These are phyloP conservation scores for Sclerotiophoma versabilis DNA, from an alignment of 2,329 filamentous ascomycete species.

Conservation along the genomic window DNA sequence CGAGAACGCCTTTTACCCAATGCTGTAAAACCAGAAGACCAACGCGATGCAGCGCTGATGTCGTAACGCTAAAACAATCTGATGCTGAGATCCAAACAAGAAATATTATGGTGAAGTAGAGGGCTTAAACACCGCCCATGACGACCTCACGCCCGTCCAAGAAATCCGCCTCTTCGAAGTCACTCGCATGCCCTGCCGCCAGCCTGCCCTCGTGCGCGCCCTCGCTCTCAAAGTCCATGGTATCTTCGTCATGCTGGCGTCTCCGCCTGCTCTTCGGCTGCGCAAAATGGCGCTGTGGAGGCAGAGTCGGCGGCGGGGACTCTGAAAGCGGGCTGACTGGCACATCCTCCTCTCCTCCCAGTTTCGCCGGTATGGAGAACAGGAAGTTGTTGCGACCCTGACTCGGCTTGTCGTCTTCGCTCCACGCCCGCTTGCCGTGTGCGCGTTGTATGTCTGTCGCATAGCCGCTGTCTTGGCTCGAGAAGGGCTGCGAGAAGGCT, in stretches of 20 bases:
- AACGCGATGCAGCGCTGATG: background rate
- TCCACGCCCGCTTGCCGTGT: slow-evolving; percentile 53
- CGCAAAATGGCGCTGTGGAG: slow-evolving; percentile 35
- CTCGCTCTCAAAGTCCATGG: slow-evolving; percentile 29
- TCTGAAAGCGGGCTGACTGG: slow-evolving; percentile 46
- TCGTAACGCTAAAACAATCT: slow-evolving; percentile 4
- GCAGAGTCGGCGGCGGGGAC: slow-evolving; percentile 30
- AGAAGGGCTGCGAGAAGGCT: slow-evolving; percentile 45
- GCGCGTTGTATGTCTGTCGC: slow-evolving; percentile 34
- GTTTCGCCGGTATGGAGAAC: slow-evolving; percentile 30
- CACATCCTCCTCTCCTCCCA: slow-evolving; percentile 40
- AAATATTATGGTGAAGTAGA: background rate
- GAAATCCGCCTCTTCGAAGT: slow-evolving; percentile 76
- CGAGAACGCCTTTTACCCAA: background rate
- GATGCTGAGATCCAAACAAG: background rate
- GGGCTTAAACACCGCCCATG: slow-evolving; percentile 43
- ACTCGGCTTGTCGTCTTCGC: slow-evolving; percentile 40
- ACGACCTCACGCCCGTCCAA: slow-evolving; percentile 44
- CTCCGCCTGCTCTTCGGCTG: slow-evolving; percentile 38
- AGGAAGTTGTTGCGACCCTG: slow-evolving; percentile 30
- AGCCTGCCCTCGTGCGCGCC: slow-evolving; percentile 45
- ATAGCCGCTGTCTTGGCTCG: slow-evolving; percentile 39
- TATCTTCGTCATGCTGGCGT: slow-evolving; percentile 19
- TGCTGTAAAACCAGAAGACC: background rate
- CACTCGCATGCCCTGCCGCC: slow-evolving; percentile 50